Percentiles rank a stretch among this genome's conserved stretches.
Conservation (phyloP, 2,329 filamentous ascomycete species). For the Ceratocystis diversiconidia region DNA sequence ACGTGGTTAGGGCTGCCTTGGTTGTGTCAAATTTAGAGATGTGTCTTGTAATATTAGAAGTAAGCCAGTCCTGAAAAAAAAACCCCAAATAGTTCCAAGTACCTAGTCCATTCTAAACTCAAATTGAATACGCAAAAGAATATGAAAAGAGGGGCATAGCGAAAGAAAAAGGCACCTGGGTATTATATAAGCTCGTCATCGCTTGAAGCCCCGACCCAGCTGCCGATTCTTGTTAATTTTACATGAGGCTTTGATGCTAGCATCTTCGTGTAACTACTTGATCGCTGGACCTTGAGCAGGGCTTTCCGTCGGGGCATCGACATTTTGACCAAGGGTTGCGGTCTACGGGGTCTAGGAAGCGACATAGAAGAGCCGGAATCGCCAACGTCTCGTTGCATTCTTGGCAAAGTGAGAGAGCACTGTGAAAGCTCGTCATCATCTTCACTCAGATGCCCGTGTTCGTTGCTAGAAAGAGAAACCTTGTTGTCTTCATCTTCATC, state of each 20-base stretch:
- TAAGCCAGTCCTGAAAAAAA: no score
- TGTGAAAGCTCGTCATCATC: constrained; percentile 9
- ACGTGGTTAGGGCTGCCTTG: neutral
- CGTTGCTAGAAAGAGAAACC: neutral
- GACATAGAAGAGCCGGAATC: neutral
- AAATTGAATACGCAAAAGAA: neutral
- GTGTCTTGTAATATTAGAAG: no score
- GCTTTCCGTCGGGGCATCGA: constrained; percentile 3
- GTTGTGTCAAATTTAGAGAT: no score
- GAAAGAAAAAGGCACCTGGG: neutral
- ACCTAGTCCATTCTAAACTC: neutral
- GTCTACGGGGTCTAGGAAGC: neutral
- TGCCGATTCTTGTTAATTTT: constrained; percentile 8
- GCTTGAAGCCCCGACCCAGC: constrained; percentile 12
- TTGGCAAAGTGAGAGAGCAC: neutral
- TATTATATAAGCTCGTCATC: constrained; percentile 15
- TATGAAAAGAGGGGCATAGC: neutral
- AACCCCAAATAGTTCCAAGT: no score
- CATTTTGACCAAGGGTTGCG: constrained; percentile 1
- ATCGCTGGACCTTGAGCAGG: neutral
- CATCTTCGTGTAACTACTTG: neutral
- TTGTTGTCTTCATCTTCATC: neutral
- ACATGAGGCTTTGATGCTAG: neutral
- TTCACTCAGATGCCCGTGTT: neutral
- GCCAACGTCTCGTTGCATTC: neutral